Base-by-base conservation (phyloP, 2,329 filamentous ascomycete species). In the Penicillium sp. region DNA sequence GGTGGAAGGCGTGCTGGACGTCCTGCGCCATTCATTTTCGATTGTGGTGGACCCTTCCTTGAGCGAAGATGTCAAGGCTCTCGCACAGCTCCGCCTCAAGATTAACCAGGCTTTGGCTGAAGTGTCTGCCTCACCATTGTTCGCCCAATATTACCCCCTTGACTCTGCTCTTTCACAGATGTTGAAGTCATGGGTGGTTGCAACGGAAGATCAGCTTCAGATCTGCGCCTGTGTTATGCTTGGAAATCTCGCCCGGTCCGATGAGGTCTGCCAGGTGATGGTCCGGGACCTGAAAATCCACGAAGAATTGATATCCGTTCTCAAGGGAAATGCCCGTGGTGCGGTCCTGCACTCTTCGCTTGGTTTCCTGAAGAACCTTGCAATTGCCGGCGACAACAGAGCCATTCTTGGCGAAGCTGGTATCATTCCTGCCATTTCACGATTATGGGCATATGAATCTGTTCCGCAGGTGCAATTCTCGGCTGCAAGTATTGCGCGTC, bases 281-380 rank as follows among this genome's bases (percentile, higher is more conserved):
- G 71, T 78, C 9, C 62, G 63, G 27, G 62, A 75, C 15, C 57
- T 75, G 27, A 61, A 68, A 13, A 67, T 79, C 13, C 77, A 79
- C 55, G 55, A 68, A 38, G 64, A 68, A 16, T 59, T 80, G 29
- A 75, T 77, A 48, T 57, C 66, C 4, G 70, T 77, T 25, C 64
- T 80, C 5, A 66, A 69, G 15, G 67, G 68, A 21, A 66, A 75
- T 42, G 67, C 72, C 32, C 71, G 68, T 39, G 73, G 73, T 5
- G 68, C 68, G 5, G 74, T 78, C 3, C 62, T 80, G 6, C 76
- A 79, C 56, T 70, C 77, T 21, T 72, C 71, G 1, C 70, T 78
- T 12, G 75, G 77, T 7, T 77, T 79, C 45, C 61, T 80, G 39
- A 80, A 79, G 55, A 80, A 80, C 52, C 65, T 80, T 10, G 74